These are phyloP conservation scores for Aspergillus campestris DNA, from an alignment of 495 filamentous ascomycete genomes.

Conservation along the genomic window DNA sequence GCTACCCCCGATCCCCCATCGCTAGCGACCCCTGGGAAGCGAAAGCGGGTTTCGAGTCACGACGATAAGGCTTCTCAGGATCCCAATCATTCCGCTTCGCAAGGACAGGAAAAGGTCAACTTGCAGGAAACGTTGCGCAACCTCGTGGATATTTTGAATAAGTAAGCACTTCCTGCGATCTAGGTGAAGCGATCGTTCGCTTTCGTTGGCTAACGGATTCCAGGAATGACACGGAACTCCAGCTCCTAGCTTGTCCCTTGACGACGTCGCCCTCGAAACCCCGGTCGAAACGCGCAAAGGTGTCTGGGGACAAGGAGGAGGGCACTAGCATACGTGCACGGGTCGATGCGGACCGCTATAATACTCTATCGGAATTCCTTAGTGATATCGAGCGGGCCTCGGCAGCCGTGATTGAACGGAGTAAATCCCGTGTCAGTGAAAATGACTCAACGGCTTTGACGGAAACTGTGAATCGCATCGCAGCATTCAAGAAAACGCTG, in stretches of 20 bases:
- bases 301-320: constrained; percentile 31
- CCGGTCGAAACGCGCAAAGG: constrained; percentile 42
- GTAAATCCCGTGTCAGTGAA: constrained; percentile 28
- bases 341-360: constrained; percentile 36
- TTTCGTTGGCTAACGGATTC: constrained; percentile 14
- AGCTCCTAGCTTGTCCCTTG: constrained; percentile 35
- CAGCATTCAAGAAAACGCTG: constrained; percentile 42
- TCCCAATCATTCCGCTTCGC: constrained; percentile 13
- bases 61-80: constrained; percentile 30
- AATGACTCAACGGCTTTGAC: constrained; percentile 27
- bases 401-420: constrained; percentile 34
- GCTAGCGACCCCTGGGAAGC: constrained; percentile 36
- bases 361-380: constrained; percentile 38
- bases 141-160: constrained; percentile 30
- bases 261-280: constrained; percentile 35
- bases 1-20: constrained; percentile 22
- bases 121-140: constrained; percentile 35
- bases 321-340: constrained; percentile 30
- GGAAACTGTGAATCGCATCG: constrained; percentile 33
- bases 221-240: constrained; percentile 36
- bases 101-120: constrained; percentile 24
- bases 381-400: constrained; percentile 44
- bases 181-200: neutral
- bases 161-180: constrained; percentile 16
- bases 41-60: constrained; percentile 36